Evolutionary conservation across 202 grass and related monocot species (phyloP), one percentile per base, ranked within the genome.

Genomic region (Setaria viridis): DNA sequence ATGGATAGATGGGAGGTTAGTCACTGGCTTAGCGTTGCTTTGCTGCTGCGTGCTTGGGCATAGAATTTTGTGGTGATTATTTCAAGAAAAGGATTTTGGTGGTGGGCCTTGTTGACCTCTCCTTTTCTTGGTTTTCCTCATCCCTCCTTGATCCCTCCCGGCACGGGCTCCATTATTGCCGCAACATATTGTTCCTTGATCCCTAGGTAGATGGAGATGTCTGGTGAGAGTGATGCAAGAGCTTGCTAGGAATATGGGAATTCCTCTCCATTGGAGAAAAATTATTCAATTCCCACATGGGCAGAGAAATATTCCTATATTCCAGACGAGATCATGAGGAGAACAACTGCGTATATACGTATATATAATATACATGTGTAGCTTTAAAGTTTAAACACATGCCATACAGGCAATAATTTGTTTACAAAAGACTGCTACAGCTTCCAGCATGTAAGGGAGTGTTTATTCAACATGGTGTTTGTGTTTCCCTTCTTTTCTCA

Each of bases 131-230:
- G 7, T 48, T 49, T 33, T 37, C 67, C 71, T 70, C 72, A 16
- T 86, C 54, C 54, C 21, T 57, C 53, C 20, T 73, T 74, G 67
- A 74, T 74, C 74, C 57, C 62, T 72, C 80, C 41, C 32, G 64
- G 33, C 72, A 25, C 30, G 64, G 33, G 20, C 72, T 90, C 62
- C 80, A 80, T 87, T 90, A 90, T 90, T 90, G 84, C 51, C 37
- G 53, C 46, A 82, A 67, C 33, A 79, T 83, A 79, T 79, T 79
- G 67, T 86, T 83, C 84, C 67, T 68, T 72, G 72, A 86, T 86
- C 78, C 78, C 66, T 70, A 29, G 56, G 73, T 83, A 69, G 34
- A 83, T 79, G 62, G 33, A 81, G 45, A 81, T 85, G 63, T 67
- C 19, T 46, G 5, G 17, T 79, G 74, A 83, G 65, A 71, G 19